Percentiles rank a stretch among this genome's conserved stretches.
These are phyloP conservation scores for Fraxinus paxiana DNA, from an alignment of 305 asterid species.

Conservation along the genomic window DNA sequence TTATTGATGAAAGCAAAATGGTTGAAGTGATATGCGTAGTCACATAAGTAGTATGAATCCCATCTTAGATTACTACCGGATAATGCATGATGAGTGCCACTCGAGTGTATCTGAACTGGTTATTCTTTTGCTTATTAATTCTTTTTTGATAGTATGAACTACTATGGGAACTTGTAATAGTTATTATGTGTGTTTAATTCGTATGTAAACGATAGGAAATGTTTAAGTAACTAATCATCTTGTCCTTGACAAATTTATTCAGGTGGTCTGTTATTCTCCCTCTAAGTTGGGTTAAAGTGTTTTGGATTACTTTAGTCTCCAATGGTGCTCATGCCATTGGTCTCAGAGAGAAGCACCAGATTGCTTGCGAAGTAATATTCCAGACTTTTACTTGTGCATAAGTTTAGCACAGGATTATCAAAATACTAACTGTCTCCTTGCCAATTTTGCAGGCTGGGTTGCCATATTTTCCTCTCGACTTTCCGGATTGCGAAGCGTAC, in stretches of 20 bases:
- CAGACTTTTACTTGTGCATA: background rate
- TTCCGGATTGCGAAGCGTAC: conserved; percentile 74
- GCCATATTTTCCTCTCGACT: conserved; percentile 72
- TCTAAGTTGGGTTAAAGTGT: conserved; percentile 70
- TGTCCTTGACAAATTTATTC: conserved; percentile 30
- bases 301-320: conserved; percentile 57
- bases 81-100: background rate
- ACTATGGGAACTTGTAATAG: background rate
- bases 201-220: background rate
- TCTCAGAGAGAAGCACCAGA: conserved; percentile 75
- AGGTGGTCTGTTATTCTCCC: conserved; percentile 87
- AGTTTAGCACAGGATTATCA: background rate
- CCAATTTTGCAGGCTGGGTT: conserved; percentile 55
- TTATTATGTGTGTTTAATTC: background rate
- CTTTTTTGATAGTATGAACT: background rate
- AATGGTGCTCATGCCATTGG: conserved; percentile 81
- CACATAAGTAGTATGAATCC: background rate
- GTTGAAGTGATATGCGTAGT: background rate
- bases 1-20: background rate
- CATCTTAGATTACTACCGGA: background rate
- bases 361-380: conserved; percentile 66
- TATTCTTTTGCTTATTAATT: background rate
- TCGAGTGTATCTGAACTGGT: background rate
- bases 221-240: background rate
- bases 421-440: background rate